Base-by-base conservation (phyloP, 2,329 filamentous ascomycete genomes). In the Fusarium miscanthi region DNA sequence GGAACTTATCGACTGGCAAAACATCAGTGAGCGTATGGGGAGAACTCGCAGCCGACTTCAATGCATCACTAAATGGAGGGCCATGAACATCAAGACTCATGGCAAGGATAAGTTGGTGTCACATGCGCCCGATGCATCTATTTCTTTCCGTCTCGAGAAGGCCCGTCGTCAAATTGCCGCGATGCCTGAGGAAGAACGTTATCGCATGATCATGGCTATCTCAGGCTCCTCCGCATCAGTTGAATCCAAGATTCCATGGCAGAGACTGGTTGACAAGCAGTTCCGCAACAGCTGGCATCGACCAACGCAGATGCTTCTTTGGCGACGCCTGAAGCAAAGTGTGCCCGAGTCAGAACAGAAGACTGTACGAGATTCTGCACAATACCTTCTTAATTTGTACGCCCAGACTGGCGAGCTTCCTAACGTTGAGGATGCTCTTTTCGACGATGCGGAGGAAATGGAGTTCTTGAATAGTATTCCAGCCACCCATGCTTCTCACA, bases 1-100 rank as follows among this genome's bases (percentile, higher is more conserved):
- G 68, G 81, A 85, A 23, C 80, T 89, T 37, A 85, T 94, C 68
- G 88, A 92, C 74, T 94, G 92, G 92, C 83, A 87, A 54, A 79
- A 84, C 13, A 88, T 94, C 30, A 91, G 90, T 73, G 82, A 88
- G 66, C 85, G 85, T 59, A 90, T 94, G 88, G 85, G 82, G 19
- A 83, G 85, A 52, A 89, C 84, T 13, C 86, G 93, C 48, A 92
- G 87, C 68, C 87, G 90, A 6, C 85, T 93, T 30, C 91, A 93
- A 78, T 94, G 92, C 77, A 84, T 87, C 31, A 85, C 85, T 31
- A 94, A 94, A 77, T 94, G 91, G 90, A 88, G 87, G 66, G 72
- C 81, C 12, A 78, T 84, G 77, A 81, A 83, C 58, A 73, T 82
- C 53, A 81, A 82, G 49, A 77, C 78, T 5, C 66, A 78, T 11